Evolutionary conservation across 345 rosid species (phyloP), one percentile per base, ranked within the genome.

Genomic region (Hibiscus trionum): DNA sequence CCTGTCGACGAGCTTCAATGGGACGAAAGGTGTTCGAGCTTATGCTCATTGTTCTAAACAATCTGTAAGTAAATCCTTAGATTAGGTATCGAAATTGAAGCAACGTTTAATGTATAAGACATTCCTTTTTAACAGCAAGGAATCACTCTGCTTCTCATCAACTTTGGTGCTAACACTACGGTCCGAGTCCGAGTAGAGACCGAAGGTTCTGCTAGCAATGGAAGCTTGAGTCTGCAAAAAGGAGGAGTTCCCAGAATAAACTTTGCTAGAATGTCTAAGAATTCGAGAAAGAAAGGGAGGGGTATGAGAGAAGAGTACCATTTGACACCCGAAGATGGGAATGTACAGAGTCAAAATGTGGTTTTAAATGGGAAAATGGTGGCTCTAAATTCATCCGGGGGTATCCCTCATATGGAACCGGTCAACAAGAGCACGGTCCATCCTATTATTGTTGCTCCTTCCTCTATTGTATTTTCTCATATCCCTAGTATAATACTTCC

Each of bases 1-100:
- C 75, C 78, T 92, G 21, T 77, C 78, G 12, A 83, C 97, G 27
- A 89, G 64, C 73, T 90, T 88, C 78, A 78, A 88, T 1, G 93
- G 90, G 73, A 81, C 84, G 1, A 81, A 79, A 53, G 85, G 80
- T 71, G 76, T 90, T 16, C 92, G 97, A 11, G 80, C 93, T 2
- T 95, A 95, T 73, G 78, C 96, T 14, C 97, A 95, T 65, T 92
- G 97, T 62, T 86, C 97, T 64, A 90, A 87, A 80, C 77, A 80
- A 78, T 87, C 94, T 14, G 95, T 88, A 75, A 75, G 91, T 79
- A 17, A 46, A 31, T 16, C 19, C 64, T 24, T 50, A 29, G 21
- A 55, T n/a, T 57, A 27, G 58, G 4, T 26, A 61, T 64, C 50
- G 29, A 27, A 53, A 63, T 60, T 42, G 33, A 29, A 55, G 16